These are phyloP conservation scores for Caryopteris hybrid DNA, from an alignment of 305 asterid genomes.

Conservation along the genomic window DNA sequence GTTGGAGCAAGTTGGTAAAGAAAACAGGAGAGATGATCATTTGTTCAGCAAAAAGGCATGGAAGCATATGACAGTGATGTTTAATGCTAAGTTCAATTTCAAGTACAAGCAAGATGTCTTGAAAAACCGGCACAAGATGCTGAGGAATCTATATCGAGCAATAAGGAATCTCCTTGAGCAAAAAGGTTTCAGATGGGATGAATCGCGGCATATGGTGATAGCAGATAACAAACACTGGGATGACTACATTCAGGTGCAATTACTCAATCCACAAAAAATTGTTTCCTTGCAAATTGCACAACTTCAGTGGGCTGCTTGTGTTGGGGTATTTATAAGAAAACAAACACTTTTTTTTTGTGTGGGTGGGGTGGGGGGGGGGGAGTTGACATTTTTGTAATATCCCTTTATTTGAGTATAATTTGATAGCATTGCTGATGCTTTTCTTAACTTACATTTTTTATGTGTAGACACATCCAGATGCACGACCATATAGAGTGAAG, in stretches of 20 bases:
- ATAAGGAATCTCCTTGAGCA: constrained; percentile 24
- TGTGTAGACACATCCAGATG: constrained; percentile 34
- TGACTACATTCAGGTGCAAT: constrained; percentile 32
- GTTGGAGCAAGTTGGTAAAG: constrained; percentile 33
- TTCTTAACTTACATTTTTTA: neutral
- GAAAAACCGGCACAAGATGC: constrained; percentile 39
- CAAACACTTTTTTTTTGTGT: no score
- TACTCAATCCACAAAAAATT: neutral
- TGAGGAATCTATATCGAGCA: constrained; percentile 25
- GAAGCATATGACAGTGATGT: constrained; percentile 27
- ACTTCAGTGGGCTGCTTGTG: no score
- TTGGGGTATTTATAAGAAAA: no score
- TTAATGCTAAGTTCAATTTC: constrained; percentile 29
- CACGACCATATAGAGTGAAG: constrained; percentile 27
- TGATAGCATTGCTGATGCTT: neutral
- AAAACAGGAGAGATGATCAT: constrained; percentile 23
- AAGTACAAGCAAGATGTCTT: constrained; percentile 26
- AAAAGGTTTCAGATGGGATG: constrained; percentile 39
- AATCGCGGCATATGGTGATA: constrained; percentile 25
- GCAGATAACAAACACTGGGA: constrained; percentile 32
- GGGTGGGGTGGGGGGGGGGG: no score
- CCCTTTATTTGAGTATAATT: neutral
- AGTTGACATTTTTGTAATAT: no score
- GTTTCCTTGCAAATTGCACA: no score
- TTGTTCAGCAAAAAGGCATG: constrained; percentile 33